phyloP scores from a whole-genome alignment of 1,284 basidiomycete species.

The Leccinum subrobustum region DNA sequence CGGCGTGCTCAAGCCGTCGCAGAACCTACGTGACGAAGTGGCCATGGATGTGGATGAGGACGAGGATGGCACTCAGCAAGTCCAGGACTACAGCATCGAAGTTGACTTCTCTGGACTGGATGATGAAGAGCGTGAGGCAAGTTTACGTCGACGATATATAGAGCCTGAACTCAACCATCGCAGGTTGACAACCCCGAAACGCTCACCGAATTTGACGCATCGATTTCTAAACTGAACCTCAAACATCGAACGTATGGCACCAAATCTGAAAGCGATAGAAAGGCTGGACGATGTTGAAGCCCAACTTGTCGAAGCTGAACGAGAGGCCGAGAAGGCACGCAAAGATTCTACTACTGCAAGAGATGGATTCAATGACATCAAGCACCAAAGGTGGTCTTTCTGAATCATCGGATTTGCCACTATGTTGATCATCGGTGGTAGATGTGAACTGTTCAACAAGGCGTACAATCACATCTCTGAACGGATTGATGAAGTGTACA shows the following conservation, averaged over 20 bases:
- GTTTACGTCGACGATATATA: slow-evolving; percentile 17
- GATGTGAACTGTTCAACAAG: slow-evolving; percentile 90
- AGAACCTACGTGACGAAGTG: slow-evolving; percentile 82
- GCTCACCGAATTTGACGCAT: slow-evolving; percentile 75
- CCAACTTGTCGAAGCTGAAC: slow-evolving; percentile 71
- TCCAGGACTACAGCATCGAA: slow-evolving; percentile 87
- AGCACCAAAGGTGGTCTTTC: slow-evolving; percentile 63
- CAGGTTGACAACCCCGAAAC: slow-evolving; percentile 69
- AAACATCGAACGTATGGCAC: slow-evolving; percentile 94
- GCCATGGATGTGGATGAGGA: slow-evolving; percentile 90
- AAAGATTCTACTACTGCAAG: slow-evolving; percentile 87
- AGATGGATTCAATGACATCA: slow-evolving; percentile 89
- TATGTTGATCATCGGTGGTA: slow-evolving; percentile 8
- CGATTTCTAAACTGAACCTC: slow-evolving; percentile 67
- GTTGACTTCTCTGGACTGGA: slow-evolving; percentile 83
- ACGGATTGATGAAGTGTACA: slow-evolving; percentile 94
- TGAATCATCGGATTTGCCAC: neutral
- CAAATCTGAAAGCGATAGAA: slow-evolving; percentile 96
- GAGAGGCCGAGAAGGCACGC: slow-evolving; percentile 74
- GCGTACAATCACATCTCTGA: slow-evolving; percentile 97
- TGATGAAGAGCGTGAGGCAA: slow-evolving; percentile 80
- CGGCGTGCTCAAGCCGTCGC: slow-evolving; percentile 5
- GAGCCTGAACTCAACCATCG: neutral
- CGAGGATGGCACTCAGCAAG: slow-evolving; percentile 69
- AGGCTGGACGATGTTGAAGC: slow-evolving; percentile 91